Conservation (phyloP, 1,284 basidiomycete genomes). For the Fomitopsis betulina region DNA sequence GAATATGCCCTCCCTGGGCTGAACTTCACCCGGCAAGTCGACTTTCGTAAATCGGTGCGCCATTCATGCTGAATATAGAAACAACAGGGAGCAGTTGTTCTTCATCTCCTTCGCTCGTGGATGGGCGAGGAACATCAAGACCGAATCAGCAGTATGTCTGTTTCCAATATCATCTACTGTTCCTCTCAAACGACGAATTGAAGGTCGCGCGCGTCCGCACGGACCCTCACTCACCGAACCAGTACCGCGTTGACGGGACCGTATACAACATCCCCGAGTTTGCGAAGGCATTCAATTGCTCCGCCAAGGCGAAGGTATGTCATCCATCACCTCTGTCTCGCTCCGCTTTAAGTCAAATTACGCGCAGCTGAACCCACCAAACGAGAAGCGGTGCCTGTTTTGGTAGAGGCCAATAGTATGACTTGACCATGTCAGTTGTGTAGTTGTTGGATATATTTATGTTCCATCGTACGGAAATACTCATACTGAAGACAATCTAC, state of each 20-base stretch:
- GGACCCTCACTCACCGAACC: conserved; percentile 84
- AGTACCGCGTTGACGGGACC: conserved; percentile 80
- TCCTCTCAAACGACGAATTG: conserved; percentile 17
- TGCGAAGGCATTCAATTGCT: conserved; percentile 72
- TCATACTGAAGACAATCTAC: too few relatives aligned
- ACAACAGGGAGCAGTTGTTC: conserved; percentile 79
- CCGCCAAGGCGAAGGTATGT: conserved; percentile 61
- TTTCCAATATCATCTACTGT: background rate
- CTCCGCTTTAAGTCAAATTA: background rate
- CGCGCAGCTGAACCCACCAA: conserved; percentile 60
- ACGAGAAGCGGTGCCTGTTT: conserved; percentile 62
- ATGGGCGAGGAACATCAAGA: conserved; percentile 73
- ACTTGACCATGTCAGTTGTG: background rate
- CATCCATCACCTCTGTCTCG: background rate
- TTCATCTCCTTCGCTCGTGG: conserved; percentile 82
- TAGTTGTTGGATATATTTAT: conserved; percentile 3
- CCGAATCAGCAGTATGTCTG: conserved; percentile 60
- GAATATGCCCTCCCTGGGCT: conserved; percentile 83
- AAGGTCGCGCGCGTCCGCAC: conserved; percentile 77
- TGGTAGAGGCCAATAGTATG: conserved; percentile 35
- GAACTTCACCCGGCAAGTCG: conserved; percentile 60
- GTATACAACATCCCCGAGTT: conserved; percentile 79
- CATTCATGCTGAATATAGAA: background rate
- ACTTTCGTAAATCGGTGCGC: background rate
- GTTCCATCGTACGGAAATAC: background rate